phyloP scores from a whole-genome alignment of 805 yeast species.

The Grigorovia humatica region DNA sequence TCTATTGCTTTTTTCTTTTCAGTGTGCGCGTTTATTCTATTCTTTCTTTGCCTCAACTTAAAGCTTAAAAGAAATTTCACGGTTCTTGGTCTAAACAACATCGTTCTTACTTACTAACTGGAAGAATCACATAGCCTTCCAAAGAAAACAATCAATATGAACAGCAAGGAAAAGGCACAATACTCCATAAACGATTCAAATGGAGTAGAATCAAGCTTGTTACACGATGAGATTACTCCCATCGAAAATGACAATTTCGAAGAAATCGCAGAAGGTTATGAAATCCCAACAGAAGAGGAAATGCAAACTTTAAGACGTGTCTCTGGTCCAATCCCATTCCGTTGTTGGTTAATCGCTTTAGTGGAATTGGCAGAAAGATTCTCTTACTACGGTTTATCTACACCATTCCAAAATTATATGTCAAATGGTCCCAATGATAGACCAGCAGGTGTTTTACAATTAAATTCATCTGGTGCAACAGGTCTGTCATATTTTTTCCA shows the following conservation, averaged over 20 bases:
- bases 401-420: constrained; percentile 73
- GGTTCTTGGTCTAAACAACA: no score
- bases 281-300: constrained; percentile 25
- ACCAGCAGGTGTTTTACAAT: constrained; percentile 45
- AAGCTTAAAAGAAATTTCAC: no score
- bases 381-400: constrained; percentile 67
- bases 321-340: constrained; percentile 38
- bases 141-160: neutral
- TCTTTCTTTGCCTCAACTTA: neutral
- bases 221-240: constrained; percentile 1
- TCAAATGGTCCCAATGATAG: constrained; percentile 39
- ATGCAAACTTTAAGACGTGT: constrained; percentile 22
- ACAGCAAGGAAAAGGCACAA: neutral
- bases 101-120: no score
- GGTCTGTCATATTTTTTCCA: constrained; percentile 67
- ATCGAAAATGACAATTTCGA: constrained; percentile 43
- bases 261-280: constrained; percentile 78
- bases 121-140: neutral
- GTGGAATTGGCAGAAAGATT: constrained; percentile 78
- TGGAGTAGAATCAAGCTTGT: neutral
- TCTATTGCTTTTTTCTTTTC: no score
- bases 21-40: no score
- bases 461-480: constrained; percentile 55
- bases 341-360: constrained; percentile 43
- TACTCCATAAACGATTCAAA: constrained; percentile 31